phyloP scores from a whole-genome alignment of 352 stramenopile species.

The Globisporangium uncinulatum region DNA sequence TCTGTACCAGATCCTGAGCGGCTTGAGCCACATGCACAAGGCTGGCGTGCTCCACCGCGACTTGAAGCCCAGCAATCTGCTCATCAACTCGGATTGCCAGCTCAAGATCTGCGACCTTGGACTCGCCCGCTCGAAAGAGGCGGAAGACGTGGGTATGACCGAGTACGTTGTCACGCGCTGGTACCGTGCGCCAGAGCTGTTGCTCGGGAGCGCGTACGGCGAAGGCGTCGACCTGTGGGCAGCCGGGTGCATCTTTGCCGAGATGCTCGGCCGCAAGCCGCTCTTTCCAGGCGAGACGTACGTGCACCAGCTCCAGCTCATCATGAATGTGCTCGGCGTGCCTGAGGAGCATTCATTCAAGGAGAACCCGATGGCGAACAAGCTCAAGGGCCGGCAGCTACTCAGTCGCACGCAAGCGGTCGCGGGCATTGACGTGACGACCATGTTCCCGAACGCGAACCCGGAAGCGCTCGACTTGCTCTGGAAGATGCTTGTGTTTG shows the following conservation, averaged over 20 bases:
- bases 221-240: slow-evolving; percentile 85
- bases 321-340: slow-evolving; percentile 87
- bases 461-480: slow-evolving; percentile 76
- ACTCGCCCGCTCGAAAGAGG: slow-evolving; percentile 85
- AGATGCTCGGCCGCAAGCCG: slow-evolving; percentile 84
- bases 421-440: slow-evolving; percentile 72
- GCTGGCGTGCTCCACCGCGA: slow-evolving; percentile 82
- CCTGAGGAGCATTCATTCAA: slow-evolving; percentile 86
- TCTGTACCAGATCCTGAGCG: slow-evolving; percentile 90
- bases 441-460: slow-evolving; percentile 85
- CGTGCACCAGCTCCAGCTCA: slow-evolving; percentile 84
- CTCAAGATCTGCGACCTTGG: slow-evolving; percentile 97
- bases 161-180: slow-evolving; percentile 89
- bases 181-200: slow-evolving; percentile 83
- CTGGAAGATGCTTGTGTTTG: slow-evolving; percentile 89
- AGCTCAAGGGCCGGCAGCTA: slow-evolving; percentile 80
- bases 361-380: slow-evolving; percentile 84
- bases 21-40: slow-evolving; percentile 83
- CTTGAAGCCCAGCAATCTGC: slow-evolving; percentile 83
- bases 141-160: slow-evolving; percentile 88
- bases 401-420: slow-evolving; percentile 78
- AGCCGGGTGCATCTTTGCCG: slow-evolving; percentile 83
- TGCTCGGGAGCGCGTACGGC: slow-evolving; percentile 80
- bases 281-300: slow-evolving; percentile 85
- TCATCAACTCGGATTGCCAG: slow-evolving; percentile 92